Percentiles rank a stretch among this genome's conserved stretches.
phyloP scores from a whole-genome alignment of 495 filamentous ascomycete genomes.

The Physcia stellaris region DNA sequence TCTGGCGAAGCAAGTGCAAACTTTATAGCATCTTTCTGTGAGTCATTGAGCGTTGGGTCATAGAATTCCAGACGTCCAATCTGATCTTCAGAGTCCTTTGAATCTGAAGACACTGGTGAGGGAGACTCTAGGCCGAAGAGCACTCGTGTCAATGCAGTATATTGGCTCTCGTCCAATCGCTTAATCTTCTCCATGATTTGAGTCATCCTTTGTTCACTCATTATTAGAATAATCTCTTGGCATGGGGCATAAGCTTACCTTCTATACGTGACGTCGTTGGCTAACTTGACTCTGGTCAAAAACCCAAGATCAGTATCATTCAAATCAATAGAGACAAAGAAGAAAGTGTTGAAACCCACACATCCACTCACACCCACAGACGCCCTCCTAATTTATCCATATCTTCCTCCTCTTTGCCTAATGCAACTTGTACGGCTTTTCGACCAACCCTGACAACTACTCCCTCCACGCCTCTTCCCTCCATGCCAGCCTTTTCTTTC shows the following conservation, averaged over 20 bases:
- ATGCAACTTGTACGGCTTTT: slow-evolving; percentile 47
- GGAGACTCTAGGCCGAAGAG: slow-evolving; percentile 62
- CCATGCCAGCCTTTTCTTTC: slow-evolving; percentile 54
- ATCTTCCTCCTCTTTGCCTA: slow-evolving; percentile 55
- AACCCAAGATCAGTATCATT: slow-evolving; percentile 6
- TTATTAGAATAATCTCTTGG: background rate
- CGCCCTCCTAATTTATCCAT: slow-evolving; percentile 47
- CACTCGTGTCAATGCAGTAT: slow-evolving; percentile 64
- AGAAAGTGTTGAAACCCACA: background rate
- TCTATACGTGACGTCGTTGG: slow-evolving; percentile 87
- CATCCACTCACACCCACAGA: slow-evolving; percentile 43
- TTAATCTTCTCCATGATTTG: slow-evolving; percentile 70
- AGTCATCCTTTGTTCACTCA: slow-evolving; percentile 53
- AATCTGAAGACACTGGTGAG: slow-evolving; percentile 31
- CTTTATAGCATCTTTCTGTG: slow-evolving; percentile 78
- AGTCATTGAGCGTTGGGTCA: slow-evolving; percentile 71
- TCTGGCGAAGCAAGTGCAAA: slow-evolving; percentile 77
- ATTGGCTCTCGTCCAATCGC: slow-evolving; percentile 55
- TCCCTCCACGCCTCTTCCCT: slow-evolving; percentile 55
- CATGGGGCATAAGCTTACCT: slow-evolving; percentile 33
- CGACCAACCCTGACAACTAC: slow-evolving; percentile 61
- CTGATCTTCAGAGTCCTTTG: slow-evolving; percentile 24
- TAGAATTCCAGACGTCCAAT: slow-evolving; percentile 49
- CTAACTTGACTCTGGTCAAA: slow-evolving; percentile 61
- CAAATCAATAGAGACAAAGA: slow-evolving; percentile 8